Evolutionary conservation across 139 green algal species (phyloP), one percentile per base, ranked within the genome.

Genomic region (Asterochloris sp.): DNA sequence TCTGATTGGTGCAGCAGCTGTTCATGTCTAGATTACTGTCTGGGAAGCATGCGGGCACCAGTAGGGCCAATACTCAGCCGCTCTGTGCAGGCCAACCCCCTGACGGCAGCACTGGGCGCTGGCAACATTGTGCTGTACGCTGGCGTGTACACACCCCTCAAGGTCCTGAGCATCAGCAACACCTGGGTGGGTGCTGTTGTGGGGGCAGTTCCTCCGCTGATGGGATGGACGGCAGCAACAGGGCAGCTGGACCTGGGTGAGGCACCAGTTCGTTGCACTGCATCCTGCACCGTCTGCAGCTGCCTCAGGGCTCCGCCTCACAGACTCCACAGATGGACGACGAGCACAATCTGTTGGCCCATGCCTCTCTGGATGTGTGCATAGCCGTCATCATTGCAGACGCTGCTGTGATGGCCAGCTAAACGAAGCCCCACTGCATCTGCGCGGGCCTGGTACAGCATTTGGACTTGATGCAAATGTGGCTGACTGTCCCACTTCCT

Each of bases 161-260:
- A 99, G 89, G 93, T 94, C 82, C 12, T 99, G 19, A 95, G 88
- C 78, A 74, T 88, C 24, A 88, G 89, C 74, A 97, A 97, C 89
- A 99, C 97, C 13, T 99, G 97, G 97, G 92, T 99, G 62, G 97
- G 97, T 28, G 97, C 97, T 1, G 82, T 98, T 11, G 97, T 99
- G 73, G 97, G 97, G 21, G 97, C 95, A 63, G 94, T 99, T 74
- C 97, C 97, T 21, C 97, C 97, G 1, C 92, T 99, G 16, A 99
- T 99, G 93, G 97, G 97, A 76, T 99, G 95, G 95, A 92, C 96
- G 17, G 92, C 91, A 27, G 96, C 96, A 21, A 60, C 89, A 8
- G 90, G 92, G 8, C 47, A 83, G 15, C 83, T 96, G 61, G 88
- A 95, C 16, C 62, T 54, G 6, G 38, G 38, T 87, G 91, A 54